These are phyloP conservation scores for Penicillium palitans DNA, from an alignment of 2,329 filamentous ascomycete species.

Conservation along the genomic window DNA sequence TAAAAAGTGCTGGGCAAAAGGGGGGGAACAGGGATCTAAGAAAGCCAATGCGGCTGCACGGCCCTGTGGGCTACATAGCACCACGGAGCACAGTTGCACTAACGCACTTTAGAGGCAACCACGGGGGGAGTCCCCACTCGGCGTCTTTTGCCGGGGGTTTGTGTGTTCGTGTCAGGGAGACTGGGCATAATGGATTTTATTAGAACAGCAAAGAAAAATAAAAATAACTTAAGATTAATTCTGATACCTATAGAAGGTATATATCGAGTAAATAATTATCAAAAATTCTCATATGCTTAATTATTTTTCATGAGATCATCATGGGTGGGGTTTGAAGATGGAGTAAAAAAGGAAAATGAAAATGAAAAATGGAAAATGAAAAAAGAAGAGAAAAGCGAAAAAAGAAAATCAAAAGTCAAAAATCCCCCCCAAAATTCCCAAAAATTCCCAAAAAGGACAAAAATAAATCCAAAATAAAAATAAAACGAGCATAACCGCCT, in stretches of 20 bases:
- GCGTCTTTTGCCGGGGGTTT: conserved; percentile 20
- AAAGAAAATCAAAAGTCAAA: not conserved
- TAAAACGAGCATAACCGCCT: conserved; percentile 21
- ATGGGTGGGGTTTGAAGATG: conserved; percentile 1
- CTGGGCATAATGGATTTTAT: not conserved
- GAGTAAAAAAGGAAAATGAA: not conserved
- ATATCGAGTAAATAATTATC: not conserved
- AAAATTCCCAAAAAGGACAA: not conserved
- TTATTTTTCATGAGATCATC: conserved; percentile 6
- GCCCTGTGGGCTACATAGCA: conserved; percentile 18
- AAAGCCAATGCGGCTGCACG: conserved; percentile 19
- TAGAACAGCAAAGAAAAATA: not conserved
- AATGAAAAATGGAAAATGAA: not conserved
- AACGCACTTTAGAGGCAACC: conserved; percentile 23
- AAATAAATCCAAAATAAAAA: conserved; percentile 1
- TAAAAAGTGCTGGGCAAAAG: conserved; percentile 12
- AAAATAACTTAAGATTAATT: not conserved
- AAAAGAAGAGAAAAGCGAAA: not conserved
- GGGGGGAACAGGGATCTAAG: conserved; percentile 17
- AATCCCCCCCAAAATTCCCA: not conserved
- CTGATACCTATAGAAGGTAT: not conserved
- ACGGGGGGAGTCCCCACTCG: conserved; percentile 26
- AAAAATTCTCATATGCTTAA: too few species aligned
- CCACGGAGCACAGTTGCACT: conserved; percentile 29
- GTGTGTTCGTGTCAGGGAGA: conserved; percentile 9